Evolutionary conservation across 2,329 filamentous ascomycete genomes (phyloP), one percentile per base, ranked within the genome.

Genomic region (Cladosporium velox): DNA sequence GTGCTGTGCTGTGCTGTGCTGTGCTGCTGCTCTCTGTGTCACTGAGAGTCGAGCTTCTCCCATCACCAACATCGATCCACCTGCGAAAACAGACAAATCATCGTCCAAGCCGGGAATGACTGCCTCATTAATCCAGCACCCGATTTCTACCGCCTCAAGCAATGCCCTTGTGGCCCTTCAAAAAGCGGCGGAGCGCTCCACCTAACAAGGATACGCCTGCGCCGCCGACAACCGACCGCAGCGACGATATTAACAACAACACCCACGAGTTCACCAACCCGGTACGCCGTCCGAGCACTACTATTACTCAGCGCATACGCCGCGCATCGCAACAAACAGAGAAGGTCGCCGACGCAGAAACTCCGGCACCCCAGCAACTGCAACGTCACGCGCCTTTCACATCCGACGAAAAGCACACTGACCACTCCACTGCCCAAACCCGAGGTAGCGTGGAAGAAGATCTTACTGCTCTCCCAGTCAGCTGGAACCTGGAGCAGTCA

Each of bases 91-190:
- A 41, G 15, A 15, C n/a, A 21, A 1, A 52, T 14, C 15, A 24
- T 47, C 38, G 61, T 32, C 51, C 18, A 24, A 15, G 21, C 61
- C 26, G 61, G 61, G 61, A 21, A 64, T 64, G 61, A 52, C 61
- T 64, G 61, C 61, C 61, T 64, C 38, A 44, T 34, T 64, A 35
- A 64, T 28, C 8, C 10, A 47, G 35, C 34, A 28, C 60, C 57
- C 32, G 41, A 59, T 59, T 30, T 47, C 15, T 34, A 32, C 38
- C 57, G 57, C 58, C 58, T 34, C 49, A 64, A 75, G 75, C 72
- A 73, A 94, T 94, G 91, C 87, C 89, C 77, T 82, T 93, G 79
- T 96, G 92, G 92, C 91, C 89, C 68, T 96, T 96, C 79, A 89
- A 85, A 80, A 89, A 86, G 79, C 89, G 88, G 79, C 87, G 87